Conservation (phyloP, 768 basidiomycete genomes). For the Suillus sp. region DNA sequence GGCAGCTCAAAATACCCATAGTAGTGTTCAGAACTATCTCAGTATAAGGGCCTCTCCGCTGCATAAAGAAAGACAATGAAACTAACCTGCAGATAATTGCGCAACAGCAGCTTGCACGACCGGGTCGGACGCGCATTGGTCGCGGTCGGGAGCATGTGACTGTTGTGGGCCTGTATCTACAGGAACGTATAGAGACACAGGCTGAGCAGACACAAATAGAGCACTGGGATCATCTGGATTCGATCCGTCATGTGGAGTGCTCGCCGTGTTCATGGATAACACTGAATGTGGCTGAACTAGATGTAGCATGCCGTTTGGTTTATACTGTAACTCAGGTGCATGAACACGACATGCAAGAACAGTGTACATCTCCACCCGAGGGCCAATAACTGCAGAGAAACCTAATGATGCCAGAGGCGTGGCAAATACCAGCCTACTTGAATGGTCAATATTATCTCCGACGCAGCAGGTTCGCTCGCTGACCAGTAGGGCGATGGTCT, state of each 20-base stretch:
- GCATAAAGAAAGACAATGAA: background rate
- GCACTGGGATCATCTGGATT: conserved; percentile 5
- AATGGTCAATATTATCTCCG: conserved; percentile 4
- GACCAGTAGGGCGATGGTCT: conserved; percentile 75
- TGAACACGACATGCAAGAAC: conserved; percentile 68
- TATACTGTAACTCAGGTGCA: conserved; percentile 52
- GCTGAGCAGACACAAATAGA: background rate
- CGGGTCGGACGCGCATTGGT: conserved; percentile 64
- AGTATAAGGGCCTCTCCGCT: background rate
- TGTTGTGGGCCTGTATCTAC: background rate
- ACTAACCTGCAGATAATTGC: conserved; percentile 60
- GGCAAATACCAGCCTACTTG: conserved; percentile 56
- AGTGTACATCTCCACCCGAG: conserved; percentile 76
- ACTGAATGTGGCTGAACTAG: background rate
- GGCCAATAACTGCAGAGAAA: conserved; percentile 60
- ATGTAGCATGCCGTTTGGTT: background rate
- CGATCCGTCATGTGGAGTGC: background rate
- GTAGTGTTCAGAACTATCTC: conserved; percentile 33
- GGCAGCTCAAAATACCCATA: conserved; percentile 72
- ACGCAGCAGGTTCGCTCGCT: conserved; percentile 22
- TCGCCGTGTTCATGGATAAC: background rate
- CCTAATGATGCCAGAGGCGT: conserved; percentile 59
- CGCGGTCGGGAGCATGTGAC: conserved; percentile 14
- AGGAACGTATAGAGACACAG: background rate
- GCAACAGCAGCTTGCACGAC: conserved; percentile 74